Evolutionary conservation across 208 protist genomes (phyloP).

Genomic region (Porcisia deanei): DNA sequence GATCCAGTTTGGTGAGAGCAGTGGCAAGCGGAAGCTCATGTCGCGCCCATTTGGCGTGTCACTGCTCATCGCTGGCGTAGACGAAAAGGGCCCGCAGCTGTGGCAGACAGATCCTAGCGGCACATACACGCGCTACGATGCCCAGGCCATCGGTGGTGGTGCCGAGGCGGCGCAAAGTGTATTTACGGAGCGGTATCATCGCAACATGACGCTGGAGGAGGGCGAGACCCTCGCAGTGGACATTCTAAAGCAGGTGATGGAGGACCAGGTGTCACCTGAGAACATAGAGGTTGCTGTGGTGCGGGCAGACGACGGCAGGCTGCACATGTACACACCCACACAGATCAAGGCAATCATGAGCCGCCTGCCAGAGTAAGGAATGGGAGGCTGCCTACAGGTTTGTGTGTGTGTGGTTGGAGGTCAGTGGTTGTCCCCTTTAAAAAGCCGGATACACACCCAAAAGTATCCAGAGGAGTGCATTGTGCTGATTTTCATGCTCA

Average conservation of each 20-base stretch:
- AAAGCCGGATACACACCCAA: neutral
- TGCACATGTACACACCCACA: conserved; percentile 90
- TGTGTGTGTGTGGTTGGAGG: neutral
- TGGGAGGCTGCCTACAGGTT: neutral
- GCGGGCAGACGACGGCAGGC: conserved; percentile 68
- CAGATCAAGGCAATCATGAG: conserved; percentile 92
- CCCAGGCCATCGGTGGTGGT: conserved; percentile 98
- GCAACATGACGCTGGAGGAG: conserved; percentile 96
- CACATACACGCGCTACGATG: conserved; percentile 96
- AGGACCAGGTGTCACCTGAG: conserved; percentile 96
- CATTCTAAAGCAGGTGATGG: conserved; percentile 99
- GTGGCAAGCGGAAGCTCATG: conserved; percentile 90
- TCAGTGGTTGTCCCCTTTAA: neutral
- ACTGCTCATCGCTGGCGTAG: conserved; percentile 98
- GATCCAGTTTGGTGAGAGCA: conserved; percentile 97
- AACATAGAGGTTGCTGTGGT: conserved; percentile 98
- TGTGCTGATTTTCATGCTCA: neutral
- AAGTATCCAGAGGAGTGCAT: too few relatives aligned
- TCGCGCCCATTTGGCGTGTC: conserved; percentile 99
- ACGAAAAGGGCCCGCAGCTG: conserved; percentile 96
- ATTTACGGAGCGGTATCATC: conserved; percentile 98
- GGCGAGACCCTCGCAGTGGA: conserved; percentile 95
- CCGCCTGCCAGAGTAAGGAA: conserved; percentile 40
- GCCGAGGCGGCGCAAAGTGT: conserved; percentile 98
- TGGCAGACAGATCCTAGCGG: conserved; percentile 98